Conservation (phyloP, 2,329 filamentous ascomycete genomes). For the Daldinia eschscholtzii region DNA sequence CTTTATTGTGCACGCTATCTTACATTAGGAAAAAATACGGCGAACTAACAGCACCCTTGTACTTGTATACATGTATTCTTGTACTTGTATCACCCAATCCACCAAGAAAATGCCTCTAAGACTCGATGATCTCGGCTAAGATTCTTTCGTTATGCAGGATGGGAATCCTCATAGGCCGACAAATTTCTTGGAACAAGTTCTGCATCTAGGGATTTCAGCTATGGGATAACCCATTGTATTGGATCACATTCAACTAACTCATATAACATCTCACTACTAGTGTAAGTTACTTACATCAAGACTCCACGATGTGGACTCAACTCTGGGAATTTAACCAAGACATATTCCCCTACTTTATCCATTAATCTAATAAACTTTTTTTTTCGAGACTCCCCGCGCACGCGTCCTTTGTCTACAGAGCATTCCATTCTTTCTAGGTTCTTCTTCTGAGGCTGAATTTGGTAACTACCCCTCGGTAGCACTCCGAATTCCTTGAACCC, state of each 20-base stretch:
- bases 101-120: constrained; percentile 37
- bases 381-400: constrained; percentile 2
- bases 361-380: constrained; percentile 6
- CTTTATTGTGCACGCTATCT: constrained; percentile 31
- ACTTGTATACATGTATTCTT: neutral
- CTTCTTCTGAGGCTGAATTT: constrained; percentile 37
- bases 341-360: constrained; percentile 31
- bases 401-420: constrained; percentile 18
- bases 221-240: constrained; percentile 6
- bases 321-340: constrained; percentile 35
- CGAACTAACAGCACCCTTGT: constrained; percentile 27
- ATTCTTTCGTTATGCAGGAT: constrained; percentile 37
- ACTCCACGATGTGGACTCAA: neutral
- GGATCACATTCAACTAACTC: constrained; percentile 11
- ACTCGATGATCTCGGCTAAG: constrained; percentile 35
- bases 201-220: constrained; percentile 12
- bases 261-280: constrained; percentile 3
- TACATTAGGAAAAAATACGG: constrained; percentile 23
- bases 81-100: constrained; percentile 6
- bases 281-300: neutral
- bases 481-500: constrained; percentile 27
- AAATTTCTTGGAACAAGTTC: neutral
- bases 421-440: constrained; percentile 29
- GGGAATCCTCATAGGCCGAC: constrained; percentile 36
- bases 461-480: constrained; percentile 30